Base-by-base conservation (phyloP, 164 flowering plant species). In the Platanus orientalis region DNA sequence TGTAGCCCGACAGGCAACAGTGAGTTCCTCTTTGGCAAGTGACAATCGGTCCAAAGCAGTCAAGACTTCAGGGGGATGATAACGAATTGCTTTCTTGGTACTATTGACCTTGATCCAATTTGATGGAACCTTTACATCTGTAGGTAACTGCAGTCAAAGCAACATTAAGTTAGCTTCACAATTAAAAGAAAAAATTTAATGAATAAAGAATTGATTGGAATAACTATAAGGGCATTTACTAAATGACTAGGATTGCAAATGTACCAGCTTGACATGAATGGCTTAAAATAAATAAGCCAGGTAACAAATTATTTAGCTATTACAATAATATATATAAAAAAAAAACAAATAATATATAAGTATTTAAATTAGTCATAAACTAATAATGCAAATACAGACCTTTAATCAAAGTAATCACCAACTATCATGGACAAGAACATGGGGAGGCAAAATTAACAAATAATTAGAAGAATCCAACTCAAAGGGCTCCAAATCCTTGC, bases 31-130 rank as follows among this genome's bases (percentile, higher is more conserved):
- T 72, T 75, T 84, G 67, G 88, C 89, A 69, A 93, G 74, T 29
- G 81, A 54, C 63, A 93, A 73, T 47, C 73, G 77, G 53, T 89
- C 96, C 54, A 93, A 71, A 57, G 85, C 83, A 45, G 72, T 60
- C 69, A 81, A 63, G 52, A 93, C 94, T 74, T 93, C 96, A 23
- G 96, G 96, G 20, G 98, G 86, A 69, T 93, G 98, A 74, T 93
- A 93, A 21, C 98, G 86, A 23, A 82, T 75, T 23, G 84, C 78
- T 71, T 87, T 93, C 67, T 87, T 93, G 10, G 97, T 93, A 67
- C 98, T 90, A 57, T 83, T 93, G 61, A 93, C 79, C 80, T 87
- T 93, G 47, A 83, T 78, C 98, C 98, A 93, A 58, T 79, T 73
- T 49, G 73, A 64, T 34, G 98, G 97, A 48, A 87, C 95, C 76